Evolutionary conservation across 2,329 filamentous ascomycete genomes (phyloP).

Genomic region (Cadophora luteo-olivacea): DNA sequence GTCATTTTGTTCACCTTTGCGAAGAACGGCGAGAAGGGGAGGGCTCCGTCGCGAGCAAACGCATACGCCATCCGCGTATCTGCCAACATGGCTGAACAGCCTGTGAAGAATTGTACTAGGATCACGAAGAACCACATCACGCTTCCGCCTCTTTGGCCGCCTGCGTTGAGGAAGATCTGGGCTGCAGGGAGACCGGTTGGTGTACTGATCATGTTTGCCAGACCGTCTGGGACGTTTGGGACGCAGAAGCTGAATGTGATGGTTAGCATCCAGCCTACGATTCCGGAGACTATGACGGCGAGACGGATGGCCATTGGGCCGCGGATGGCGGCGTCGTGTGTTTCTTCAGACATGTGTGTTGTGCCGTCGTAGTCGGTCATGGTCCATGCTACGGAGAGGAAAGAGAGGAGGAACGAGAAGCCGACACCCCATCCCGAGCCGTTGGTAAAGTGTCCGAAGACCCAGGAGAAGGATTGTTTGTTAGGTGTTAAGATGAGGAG

Average conservation of each 20-base stretch:
- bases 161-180: constrained; percentile 65
- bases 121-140: constrained; percentile 68
- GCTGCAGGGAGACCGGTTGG: constrained; percentile 67
- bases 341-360: constrained; percentile 73
- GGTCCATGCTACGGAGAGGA: constrained; percentile 64
- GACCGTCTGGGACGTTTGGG: constrained; percentile 61
- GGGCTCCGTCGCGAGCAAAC: constrained; percentile 63
- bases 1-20: constrained; percentile 59
- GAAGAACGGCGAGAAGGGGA: constrained; percentile 62
- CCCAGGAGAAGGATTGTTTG: constrained; percentile 63
- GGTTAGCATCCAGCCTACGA: constrained; percentile 67
- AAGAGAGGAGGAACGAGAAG: constrained; percentile 66
- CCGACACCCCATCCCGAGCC: constrained; percentile 67
- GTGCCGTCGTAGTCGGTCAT: constrained; percentile 75
- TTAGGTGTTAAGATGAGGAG: constrained; percentile 64
- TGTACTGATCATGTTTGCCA: constrained; percentile 48
- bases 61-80: constrained; percentile 69
- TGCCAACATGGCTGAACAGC: constrained; percentile 67
- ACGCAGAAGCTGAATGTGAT: constrained; percentile 70
- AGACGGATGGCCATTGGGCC: constrained; percentile 65
- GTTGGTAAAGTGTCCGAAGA: constrained; percentile 66
- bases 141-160: constrained; percentile 60
- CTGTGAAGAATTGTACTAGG: constrained; percentile 69
- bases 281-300: constrained; percentile 64
- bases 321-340: constrained; percentile 65